These are phyloP conservation scores for Cornus suecica DNA, from an alignment of 148 eudicot genomes.

Conservation along the genomic window DNA sequence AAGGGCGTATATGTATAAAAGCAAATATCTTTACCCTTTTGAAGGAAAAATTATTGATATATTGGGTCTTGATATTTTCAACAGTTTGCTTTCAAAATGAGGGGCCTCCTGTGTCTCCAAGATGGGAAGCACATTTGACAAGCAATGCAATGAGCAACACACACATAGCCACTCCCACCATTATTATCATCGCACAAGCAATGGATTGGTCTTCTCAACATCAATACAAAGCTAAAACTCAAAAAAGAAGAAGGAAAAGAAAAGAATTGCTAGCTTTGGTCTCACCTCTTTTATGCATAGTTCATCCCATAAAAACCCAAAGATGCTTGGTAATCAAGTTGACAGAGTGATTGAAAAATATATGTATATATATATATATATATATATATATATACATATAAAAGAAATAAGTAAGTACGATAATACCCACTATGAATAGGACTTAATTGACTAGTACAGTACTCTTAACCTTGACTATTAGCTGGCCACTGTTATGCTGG, in stretches of 20 bases:
- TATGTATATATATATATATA: background rate
- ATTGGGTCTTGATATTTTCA: conserved; percentile 13
- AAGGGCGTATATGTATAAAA: background rate
- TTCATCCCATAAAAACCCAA: background rate
- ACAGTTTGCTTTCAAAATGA: conserved; percentile 10
- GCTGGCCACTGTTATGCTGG: background rate
- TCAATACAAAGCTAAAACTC: conserved; percentile 1
- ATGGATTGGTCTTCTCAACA: background rate
- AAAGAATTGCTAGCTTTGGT: too few relatives aligned
- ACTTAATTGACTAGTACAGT: too few relatives aligned
- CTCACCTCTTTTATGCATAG: background rate
- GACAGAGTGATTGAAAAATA: background rate
- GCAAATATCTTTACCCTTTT: conserved; percentile 10
- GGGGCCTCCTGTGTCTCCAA: conserved; percentile 21
- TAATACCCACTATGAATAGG: too few relatives aligned
- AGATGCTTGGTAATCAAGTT: conserved; percentile 11
- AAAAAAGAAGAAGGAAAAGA: background rate
- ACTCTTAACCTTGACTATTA: background rate
- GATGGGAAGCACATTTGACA: conserved; percentile 27
- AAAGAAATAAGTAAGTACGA: too few relatives aligned
- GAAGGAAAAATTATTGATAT: conserved; percentile 8
- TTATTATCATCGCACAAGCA: conserved; percentile 8
- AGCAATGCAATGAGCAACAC: conserved; percentile 19
- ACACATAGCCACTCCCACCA: conserved; percentile 11
- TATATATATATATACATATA: background rate